Evolutionary conservation across 2,329 filamentous ascomycete species (phyloP).

Genomic region (Calycina marina): DNA sequence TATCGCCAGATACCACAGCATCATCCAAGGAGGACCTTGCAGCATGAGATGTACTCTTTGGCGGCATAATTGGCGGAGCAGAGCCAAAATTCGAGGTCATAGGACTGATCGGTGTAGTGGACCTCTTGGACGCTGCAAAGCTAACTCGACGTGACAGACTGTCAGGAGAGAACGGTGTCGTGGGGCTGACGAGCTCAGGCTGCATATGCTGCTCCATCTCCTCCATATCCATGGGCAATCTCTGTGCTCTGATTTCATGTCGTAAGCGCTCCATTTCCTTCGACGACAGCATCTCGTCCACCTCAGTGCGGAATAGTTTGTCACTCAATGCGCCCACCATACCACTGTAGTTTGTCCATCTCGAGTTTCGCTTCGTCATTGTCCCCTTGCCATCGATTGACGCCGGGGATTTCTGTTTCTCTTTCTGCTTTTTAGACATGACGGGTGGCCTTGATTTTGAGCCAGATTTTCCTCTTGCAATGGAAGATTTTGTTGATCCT

Average conservation of each 20-base stretch:
- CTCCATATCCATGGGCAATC: conserved; percentile 10
- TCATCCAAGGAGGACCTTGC: not conserved
- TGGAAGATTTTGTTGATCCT: conserved; percentile 10
- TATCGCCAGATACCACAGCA: too few relatives aligned
- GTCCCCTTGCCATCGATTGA: too few relatives aligned
- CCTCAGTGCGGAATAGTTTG: conserved; percentile 40
- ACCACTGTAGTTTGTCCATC: conserved; percentile 40
- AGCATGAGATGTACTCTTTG: not conserved
- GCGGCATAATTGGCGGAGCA: conserved; percentile 1
- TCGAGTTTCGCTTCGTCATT: conserved; percentile 17
- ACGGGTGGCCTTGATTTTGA: not conserved
- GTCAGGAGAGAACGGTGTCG: too few relatives aligned
- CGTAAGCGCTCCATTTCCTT: conserved; percentile 30
- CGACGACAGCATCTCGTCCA: conserved; percentile 43
- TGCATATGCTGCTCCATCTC: conserved; percentile 9
- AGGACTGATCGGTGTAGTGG: too few relatives aligned
- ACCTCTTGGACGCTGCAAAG: not conserved
- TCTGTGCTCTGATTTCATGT: conserved; percentile 7
- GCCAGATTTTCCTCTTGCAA: conserved; percentile 21
- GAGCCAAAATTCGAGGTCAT: too few relatives aligned
- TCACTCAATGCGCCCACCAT: conserved; percentile 41
- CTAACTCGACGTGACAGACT: not conserved
- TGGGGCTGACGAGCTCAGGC: conserved; percentile 5
- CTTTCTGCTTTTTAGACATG: not conserved
- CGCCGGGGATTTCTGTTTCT: too few relatives aligned